Evolutionary conservation across 2,329 filamentous ascomycete genomes (phyloP).

Genomic region (Ophiocordyceps sinensis): DNA sequence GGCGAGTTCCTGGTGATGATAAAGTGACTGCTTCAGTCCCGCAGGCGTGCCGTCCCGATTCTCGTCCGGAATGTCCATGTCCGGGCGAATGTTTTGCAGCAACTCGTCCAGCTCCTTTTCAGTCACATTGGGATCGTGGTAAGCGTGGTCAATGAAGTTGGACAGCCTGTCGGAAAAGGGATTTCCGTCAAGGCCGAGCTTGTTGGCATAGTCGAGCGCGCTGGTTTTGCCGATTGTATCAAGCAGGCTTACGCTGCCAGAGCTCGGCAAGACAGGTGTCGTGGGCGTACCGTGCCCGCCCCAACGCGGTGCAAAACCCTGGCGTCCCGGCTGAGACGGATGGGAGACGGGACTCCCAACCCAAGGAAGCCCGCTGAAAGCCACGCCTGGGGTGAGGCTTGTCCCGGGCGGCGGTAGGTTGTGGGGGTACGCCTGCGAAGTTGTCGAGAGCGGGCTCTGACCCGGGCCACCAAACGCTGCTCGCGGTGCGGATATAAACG

Average conservation of each 20-base stretch:
- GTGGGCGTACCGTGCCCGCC: not conserved
- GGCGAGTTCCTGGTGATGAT: slow-evolving; percentile 72
- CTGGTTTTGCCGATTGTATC: slow-evolving; percentile 23
- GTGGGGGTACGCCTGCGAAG: not conserved
- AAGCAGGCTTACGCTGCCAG: slow-evolving; percentile 9
- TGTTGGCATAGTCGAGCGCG: slow-evolving; percentile 19
- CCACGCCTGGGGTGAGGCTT: not conserved
- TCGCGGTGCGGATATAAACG: not conserved
- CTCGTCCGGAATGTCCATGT: slow-evolving; percentile 47
- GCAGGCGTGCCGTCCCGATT: slow-evolving; percentile 55
- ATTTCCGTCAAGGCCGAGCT: slow-evolving; percentile 21
- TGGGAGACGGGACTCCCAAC: not conserved
- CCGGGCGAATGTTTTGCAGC: slow-evolving; percentile 58
- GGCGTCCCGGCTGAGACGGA: not conserved
- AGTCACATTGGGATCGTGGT: slow-evolving; percentile 23
- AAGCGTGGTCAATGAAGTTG: slow-evolving; percentile 19
- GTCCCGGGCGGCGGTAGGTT: not conserved
- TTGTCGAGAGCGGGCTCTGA: not conserved
- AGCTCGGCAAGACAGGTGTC: not conserved
- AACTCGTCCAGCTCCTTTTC: slow-evolving; percentile 56
- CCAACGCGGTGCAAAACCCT: not conserved
- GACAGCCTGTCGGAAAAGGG: slow-evolving; percentile 18
- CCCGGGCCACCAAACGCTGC: not conserved
- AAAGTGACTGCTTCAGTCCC: slow-evolving; percentile 52
- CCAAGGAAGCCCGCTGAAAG: not conserved